phyloP scores from a whole-genome alignment of 345 rosid genomes.

The Atalantia buxifolia region DNA sequence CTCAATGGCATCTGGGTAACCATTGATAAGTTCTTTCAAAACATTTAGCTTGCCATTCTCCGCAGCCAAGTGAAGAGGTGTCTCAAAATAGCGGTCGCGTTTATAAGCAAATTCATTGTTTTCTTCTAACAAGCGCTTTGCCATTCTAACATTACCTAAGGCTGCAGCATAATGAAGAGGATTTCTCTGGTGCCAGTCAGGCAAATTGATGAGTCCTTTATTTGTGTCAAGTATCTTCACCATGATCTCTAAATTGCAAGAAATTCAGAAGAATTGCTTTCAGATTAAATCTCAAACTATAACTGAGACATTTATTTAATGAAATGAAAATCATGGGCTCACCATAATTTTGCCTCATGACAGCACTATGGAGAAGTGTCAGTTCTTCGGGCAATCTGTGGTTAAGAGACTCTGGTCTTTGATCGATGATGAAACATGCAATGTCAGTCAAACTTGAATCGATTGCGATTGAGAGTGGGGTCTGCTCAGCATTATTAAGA shows the following conservation, averaged over 20 bases:
- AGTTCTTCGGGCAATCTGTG: not conserved
- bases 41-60: not conserved
- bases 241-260: not conserved
- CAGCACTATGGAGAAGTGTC: not conserved
- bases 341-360: constrained; percentile 6
- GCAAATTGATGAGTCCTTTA: not conserved
- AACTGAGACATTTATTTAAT: not conserved
- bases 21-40: not conserved
- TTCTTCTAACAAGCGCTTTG: not conserved
- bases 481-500: not conserved
- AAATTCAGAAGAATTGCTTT: not conserved
- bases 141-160: not conserved
- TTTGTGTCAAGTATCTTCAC: not conserved
- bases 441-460: not conserved
- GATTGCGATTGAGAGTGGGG: not conserved
- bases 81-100: not conserved
- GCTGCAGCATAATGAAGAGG: not conserved
- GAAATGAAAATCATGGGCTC: not conserved
- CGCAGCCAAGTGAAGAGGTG: not conserved
- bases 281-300: not conserved
- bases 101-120: not conserved
- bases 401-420: not conserved
- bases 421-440: not conserved
- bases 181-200: not conserved
- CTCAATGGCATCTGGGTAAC: not conserved